Evolutionary conservation across 2,329 filamentous ascomycete species (phyloP).

Genomic region (Microdochium bolleyi): DNA sequence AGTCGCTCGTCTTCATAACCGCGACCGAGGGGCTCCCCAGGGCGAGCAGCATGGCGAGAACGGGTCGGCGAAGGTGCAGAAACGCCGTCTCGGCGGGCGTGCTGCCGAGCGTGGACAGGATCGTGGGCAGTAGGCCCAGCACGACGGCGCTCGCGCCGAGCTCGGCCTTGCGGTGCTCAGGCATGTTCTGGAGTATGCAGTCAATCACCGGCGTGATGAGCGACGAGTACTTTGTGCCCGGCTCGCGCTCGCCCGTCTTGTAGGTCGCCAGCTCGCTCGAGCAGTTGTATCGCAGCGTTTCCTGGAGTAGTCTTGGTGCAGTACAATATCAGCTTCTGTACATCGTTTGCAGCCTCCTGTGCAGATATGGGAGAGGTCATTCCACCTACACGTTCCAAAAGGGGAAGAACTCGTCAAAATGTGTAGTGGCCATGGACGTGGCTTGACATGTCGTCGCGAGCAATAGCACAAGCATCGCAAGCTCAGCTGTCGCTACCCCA

Average conservation of each 20-base stretch:
- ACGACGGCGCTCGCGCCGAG: slow-evolving; percentile 11
- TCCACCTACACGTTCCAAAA: background rate
- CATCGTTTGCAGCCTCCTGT: background rate
- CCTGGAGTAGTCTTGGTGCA: slow-evolving; percentile 2
- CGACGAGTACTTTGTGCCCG: slow-evolving; percentile 1
- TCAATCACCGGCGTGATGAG: slow-evolving; percentile 9
- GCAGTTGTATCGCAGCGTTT: slow-evolving; percentile 5
- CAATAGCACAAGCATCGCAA: too few species aligned
- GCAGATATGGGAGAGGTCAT: too few species aligned
- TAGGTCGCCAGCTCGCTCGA: slow-evolving; percentile 6
- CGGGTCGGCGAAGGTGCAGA: slow-evolving; percentile 6
- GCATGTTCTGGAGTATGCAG: slow-evolving; percentile 9
- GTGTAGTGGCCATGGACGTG: background rate
- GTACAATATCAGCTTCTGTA: background rate
- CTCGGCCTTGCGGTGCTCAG: slow-evolving; percentile 12
- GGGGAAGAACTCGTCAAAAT: background rate
- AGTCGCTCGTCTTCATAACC: background rate
- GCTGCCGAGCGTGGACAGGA: slow-evolving; percentile 8
- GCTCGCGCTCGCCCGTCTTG: slow-evolving; percentile 4
- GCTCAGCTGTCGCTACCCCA: too few species aligned
- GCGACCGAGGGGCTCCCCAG: slow-evolving; percentile 9
- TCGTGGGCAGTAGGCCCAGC: slow-evolving; percentile 11
- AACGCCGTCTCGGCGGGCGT: slow-evolving; percentile 9
- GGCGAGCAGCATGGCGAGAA: slow-evolving; percentile 9
- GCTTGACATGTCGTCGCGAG: too few species aligned